Percentiles rank a stretch among this genome's conserved stretches.
phyloP scores from a whole-genome alignment of 805 yeast species.

The Teunomyces atbi region DNA sequence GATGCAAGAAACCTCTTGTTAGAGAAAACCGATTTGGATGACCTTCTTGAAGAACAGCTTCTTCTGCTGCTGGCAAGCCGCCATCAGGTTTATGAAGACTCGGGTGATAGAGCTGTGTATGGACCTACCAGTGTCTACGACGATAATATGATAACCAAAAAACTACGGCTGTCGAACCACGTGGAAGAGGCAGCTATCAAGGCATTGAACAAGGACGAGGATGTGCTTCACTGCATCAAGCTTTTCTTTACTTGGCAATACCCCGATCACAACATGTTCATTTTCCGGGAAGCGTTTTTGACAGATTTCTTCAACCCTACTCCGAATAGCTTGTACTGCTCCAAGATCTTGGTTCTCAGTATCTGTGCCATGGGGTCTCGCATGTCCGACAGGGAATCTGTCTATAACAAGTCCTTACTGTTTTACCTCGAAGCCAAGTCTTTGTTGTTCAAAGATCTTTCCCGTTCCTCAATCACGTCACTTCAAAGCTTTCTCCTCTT shows the following conservation, averaged over 20 bases:
- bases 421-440: slow-evolving; percentile 50
- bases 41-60: slow-evolving; percentile 7
- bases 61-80: not conserved
- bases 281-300: slow-evolving; percentile 62
- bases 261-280: slow-evolving; percentile 60
- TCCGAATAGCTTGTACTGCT: slow-evolving; percentile 51
- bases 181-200: slow-evolving; percentile 16
- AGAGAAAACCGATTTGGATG: slow-evolving; percentile 18
- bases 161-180: slow-evolving; percentile 9
- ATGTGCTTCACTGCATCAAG: slow-evolving; percentile 35
- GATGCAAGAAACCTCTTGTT: slow-evolving; percentile 21
- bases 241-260: slow-evolving; percentile 63
- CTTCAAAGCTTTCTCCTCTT: slow-evolving; percentile 58
- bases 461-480: slow-evolving; percentile 51
- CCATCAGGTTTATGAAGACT: not conserved
- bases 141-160: slow-evolving; percentile 22
- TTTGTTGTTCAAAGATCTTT: slow-evolving; percentile 41
- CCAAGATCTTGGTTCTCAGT: slow-evolving; percentile 51
- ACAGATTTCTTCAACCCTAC: slow-evolving; percentile 60
- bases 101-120: slow-evolving; percentile 33
- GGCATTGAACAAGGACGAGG: slow-evolving; percentile 33
- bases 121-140: slow-evolving; percentile 49
- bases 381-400: slow-evolving; percentile 42
- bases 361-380: slow-evolving; percentile 60
- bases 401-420: slow-evolving; percentile 38